Base-by-base conservation (phyloP, 2,329 filamentous ascomycete genomes). In the Aspergillus transmontanensis region DNA sequence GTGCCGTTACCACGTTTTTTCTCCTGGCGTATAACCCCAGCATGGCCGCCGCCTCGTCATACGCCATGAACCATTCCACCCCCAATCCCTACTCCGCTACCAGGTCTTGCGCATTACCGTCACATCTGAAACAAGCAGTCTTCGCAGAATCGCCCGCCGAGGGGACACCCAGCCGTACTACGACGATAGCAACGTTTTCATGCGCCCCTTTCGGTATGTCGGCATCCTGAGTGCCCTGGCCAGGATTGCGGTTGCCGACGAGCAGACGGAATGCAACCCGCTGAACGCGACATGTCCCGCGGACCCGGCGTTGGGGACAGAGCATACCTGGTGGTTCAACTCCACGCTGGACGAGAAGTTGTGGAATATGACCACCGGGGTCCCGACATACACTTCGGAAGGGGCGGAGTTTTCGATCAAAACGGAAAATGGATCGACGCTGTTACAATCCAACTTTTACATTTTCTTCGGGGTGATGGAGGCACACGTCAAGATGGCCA, bases 211-310 rank as follows among this genome's bases (percentile, higher is more conserved):
- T 7, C 39, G 39, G 19, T 41, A 41, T 41, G 39, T 41, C 39
- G 39, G 39, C 39, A 41, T 41, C 39, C 39, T 41, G 39, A 48
- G 45, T 16, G 45, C 45, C 21, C 26, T 48, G 9, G 45, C 26
- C 45, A 48, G 21, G 21, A 23, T 48, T 28, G 45, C 45, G 11
- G 16, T 28, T 23, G 45, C 45, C 21, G 45, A 48, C 45, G 45
- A 48, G 9, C 45, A 48, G 14, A 48, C 45, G 4, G 45, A 48
- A 23, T 60, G 58, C 19, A 48, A 60, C 50, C 58, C 58, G 2
- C 16, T 56, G 21, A 60, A 41, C 39, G n/a, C 16, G 3, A 41
- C 39, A n/a, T 41, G 39, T n/a, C 39, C 39, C 16, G 39, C 39
- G 0, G 16, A 41, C 19, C 39, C 39, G 39, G 39, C 39, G 3